These are phyloP conservation scores for Penicillium coprophilum DNA, from an alignment of 495 filamentous ascomycete genomes.

Conservation along the genomic window DNA sequence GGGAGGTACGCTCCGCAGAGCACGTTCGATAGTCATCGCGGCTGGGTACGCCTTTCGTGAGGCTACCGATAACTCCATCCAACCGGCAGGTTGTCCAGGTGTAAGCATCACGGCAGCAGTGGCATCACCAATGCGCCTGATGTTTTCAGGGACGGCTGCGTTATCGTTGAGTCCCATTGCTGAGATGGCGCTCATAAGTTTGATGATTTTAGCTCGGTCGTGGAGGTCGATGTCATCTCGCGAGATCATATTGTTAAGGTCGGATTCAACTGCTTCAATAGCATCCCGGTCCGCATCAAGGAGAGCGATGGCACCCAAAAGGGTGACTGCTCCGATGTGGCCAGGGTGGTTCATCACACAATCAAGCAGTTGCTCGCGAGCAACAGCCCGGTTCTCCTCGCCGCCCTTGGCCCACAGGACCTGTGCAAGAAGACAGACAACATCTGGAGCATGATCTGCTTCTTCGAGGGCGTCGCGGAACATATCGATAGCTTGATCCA, in stretches of 20 bases:
- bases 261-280: slow-evolving; percentile 74
- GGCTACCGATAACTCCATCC: slow-evolving; percentile 66
- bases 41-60: slow-evolving; percentile 59
- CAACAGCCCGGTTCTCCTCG: slow-evolving; percentile 68
- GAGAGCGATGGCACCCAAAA: slow-evolving; percentile 79
- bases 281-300: slow-evolving; percentile 76
- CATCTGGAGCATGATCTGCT: slow-evolving; percentile 74
- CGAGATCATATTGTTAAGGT: slow-evolving; percentile 69
- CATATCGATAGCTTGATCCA: slow-evolving; percentile 67
- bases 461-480: slow-evolving; percentile 82
- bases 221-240: slow-evolving; percentile 52
- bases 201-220: slow-evolving; percentile 53
- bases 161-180: slow-evolving; percentile 39
- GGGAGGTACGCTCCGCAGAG: slow-evolving; percentile 69
- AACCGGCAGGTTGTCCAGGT: slow-evolving; percentile 72
- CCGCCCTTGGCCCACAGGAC: slow-evolving; percentile 89
- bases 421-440: slow-evolving; percentile 83
- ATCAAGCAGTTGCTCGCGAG: slow-evolving; percentile 76
- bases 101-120: slow-evolving; percentile 73
- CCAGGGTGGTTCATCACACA: slow-evolving; percentile 67
- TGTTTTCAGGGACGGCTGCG: slow-evolving; percentile 34
- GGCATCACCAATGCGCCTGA: slow-evolving; percentile 53
- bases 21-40: slow-evolving; percentile 78
- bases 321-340: slow-evolving; percentile 72
- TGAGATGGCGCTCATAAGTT: slow-evolving; percentile 58